Conservation (phyloP, 2,329 filamentous ascomycete species). For the Xylariaceae sp. region DNA sequence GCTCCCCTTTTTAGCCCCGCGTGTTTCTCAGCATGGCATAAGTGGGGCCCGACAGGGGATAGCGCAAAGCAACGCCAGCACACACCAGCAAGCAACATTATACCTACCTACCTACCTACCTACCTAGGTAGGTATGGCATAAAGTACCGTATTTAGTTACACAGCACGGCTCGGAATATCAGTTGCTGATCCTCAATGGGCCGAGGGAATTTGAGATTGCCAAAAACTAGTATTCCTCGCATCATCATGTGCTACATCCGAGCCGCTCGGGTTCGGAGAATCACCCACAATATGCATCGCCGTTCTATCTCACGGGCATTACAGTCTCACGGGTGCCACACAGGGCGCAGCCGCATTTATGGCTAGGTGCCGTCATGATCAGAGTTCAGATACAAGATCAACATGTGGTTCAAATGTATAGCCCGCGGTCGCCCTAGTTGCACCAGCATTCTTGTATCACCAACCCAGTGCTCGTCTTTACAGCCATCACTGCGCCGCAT, state of each 20-base stretch:
- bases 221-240: background rate
- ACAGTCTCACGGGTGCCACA: no score
- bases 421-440: background rate
- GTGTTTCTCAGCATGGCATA: no score
- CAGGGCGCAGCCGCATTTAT: background rate
- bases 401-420: constrained; percentile 9
- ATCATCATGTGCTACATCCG: background rate
- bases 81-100: no score
- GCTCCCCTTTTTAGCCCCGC: no score
- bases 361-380: background rate
- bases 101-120: no score
- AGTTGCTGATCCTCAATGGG: no score
- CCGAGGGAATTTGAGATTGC: no score
- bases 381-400: background rate
- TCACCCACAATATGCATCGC: background rate
- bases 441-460: background rate
- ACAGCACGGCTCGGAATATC: constrained; percentile 13
- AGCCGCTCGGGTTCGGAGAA: constrained; percentile 11
- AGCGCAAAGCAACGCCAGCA: no score
- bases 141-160: no score
- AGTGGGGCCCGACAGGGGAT: no score
- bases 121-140: background rate
- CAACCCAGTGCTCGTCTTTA: no score
- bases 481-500: no score
- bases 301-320: background rate